A percentile compares a stretch with the other conserved stretches of the same genome.
These are phyloP conservation scores for Aspergillus sp. DNA, from an alignment of 2,329 filamentous ascomycete genomes.

Conservation along the genomic window DNA sequence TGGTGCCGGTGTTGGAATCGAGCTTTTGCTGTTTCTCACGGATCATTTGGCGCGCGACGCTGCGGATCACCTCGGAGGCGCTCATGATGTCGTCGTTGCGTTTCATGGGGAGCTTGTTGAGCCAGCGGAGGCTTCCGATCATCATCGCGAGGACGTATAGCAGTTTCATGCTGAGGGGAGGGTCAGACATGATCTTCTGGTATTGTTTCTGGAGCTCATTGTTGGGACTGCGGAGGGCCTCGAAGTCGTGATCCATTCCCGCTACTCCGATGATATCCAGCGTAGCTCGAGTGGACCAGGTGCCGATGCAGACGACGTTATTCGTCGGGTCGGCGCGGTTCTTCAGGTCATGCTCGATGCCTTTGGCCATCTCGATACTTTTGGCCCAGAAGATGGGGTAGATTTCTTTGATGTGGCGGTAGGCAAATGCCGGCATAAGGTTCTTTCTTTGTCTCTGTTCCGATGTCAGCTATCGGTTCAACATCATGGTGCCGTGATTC, in stretches of 20 bases:
- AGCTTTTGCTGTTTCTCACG: slow-evolving; percentile 64
- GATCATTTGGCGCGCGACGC: slow-evolving; percentile 68
- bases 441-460: slow-evolving; percentile 65
- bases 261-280: slow-evolving; percentile 75
- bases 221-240: slow-evolving; percentile 60
- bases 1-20: slow-evolving; percentile 16
- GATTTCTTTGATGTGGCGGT: slow-evolving; percentile 78
- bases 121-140: slow-evolving; percentile 63
- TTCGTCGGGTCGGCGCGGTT: slow-evolving; percentile 35
- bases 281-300: slow-evolving; percentile 67
- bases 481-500: not conserved
- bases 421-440: slow-evolving; percentile 80
- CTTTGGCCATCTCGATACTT: slow-evolving; percentile 63
- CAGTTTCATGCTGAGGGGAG: slow-evolving; percentile 34
- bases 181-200: slow-evolving; percentile 24
- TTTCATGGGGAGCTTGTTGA: slow-evolving; percentile 65
- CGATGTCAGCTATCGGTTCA: slow-evolving; percentile 2
- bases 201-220: slow-evolving; percentile 54
- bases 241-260: slow-evolving; percentile 70
- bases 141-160: slow-evolving; percentile 57
- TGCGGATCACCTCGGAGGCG: slow-evolving; percentile 61
- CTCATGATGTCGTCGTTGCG: slow-evolving; percentile 65
- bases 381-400: slow-evolving; percentile 85
- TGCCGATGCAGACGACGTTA: slow-evolving; percentile 56
- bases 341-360: slow-evolving; percentile 52